phyloP scores from a whole-genome alignment of 2,329 filamentous ascomycete genomes.

The Thelonectria discophora region DNA sequence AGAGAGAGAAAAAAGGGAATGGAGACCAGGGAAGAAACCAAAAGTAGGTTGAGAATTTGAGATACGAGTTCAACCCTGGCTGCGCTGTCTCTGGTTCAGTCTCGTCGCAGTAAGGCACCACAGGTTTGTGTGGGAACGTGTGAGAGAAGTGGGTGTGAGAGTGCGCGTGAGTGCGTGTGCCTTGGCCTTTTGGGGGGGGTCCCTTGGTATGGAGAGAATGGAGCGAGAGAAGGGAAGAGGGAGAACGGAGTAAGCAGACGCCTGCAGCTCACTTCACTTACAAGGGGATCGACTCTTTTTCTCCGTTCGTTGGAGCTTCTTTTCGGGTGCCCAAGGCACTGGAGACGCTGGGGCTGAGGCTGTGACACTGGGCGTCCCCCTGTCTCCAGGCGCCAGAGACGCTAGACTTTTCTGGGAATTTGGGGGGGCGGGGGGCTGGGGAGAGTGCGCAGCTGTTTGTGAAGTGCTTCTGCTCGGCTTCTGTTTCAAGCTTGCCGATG shows the following conservation, averaged over 20 bases:
- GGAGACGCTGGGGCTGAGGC: neutral
- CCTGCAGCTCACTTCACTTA: no score
- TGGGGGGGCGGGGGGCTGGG: constrained; percentile 12
- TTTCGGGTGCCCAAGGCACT: neutral
- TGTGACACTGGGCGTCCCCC: neutral
- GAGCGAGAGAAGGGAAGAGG: constrained; percentile 7
- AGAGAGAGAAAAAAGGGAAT: constrained; percentile 7
- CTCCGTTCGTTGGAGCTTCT: neutral
- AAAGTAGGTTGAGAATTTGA: constrained; percentile 6
- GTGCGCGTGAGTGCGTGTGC: constrained; percentile 12
- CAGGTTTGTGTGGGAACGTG: constrained; percentile 19
- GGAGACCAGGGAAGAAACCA: constrained; percentile 13
- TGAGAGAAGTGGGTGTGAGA: constrained; percentile 10
- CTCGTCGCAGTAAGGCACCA: neutral
- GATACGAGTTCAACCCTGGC: constrained; percentile 27
- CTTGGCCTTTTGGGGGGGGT: no score
- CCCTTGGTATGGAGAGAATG: no score
- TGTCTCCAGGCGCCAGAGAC: constrained; percentile 4
- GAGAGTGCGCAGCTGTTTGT: no score
- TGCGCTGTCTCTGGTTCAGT: constrained; percentile 1
- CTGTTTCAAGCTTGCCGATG: no score
- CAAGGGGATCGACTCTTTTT: no score
- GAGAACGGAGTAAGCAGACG: constrained; percentile 16
- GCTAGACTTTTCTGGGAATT: constrained; percentile 4
- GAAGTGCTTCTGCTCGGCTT: no score